Evolutionary conservation across 352 stramenopile genomes (phyloP), one percentile per base, ranked within the genome.

Genomic region (Phytophthora ramorum): DNA sequence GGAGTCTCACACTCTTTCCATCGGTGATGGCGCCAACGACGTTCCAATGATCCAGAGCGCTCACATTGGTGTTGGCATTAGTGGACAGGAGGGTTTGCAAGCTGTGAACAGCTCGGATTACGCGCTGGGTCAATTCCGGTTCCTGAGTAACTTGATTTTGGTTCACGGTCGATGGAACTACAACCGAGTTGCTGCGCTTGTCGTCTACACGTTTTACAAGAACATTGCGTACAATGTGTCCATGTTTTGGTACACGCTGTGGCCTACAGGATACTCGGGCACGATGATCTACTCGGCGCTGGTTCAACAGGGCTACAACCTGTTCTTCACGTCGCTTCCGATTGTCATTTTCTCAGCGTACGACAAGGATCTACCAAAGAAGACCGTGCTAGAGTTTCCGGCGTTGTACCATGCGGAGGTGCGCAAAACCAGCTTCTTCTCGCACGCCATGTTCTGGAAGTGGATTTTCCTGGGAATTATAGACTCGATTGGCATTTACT

Each of bases 21-120:
- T 97, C 58, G 91, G 91, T n/a, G 91, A 97, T 48, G 91, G 91
- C 12, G 91, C 90, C 6, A 97, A 97, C 58, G 91, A 97, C 40
- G 91, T 97, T 2, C 85, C 88, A 7, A 97, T 97, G 91, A 97
- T 97, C 53, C 88, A 97, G 35, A 89, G 82, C 53, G 91, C 91
- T 13, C 91, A 97, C 43, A 91, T 97, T 32, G 91, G 91, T 14
- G 78, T 97, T 20, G 90, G 91, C 26, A 97, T 99, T 63, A 99
- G 95, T 45, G 98, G 98, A 9, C 91, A 99, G 69, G 98, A 99
- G 72, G 98, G 98, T 16, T 93, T 98, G 60, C 97, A 99, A 73
- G 98, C 89, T 8, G 89, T 95, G 7, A 97, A 97, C 66, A 93
- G 79, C 55, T 93, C 81, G 0, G 89, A 97, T 54, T 97, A 95